Percentiles rank a stretch among this genome's conserved stretches.
These are phyloP conservation scores for Aureobasidium sp. DNA, from an alignment of 2,329 filamentous ascomycete genomes.

Conservation along the genomic window DNA sequence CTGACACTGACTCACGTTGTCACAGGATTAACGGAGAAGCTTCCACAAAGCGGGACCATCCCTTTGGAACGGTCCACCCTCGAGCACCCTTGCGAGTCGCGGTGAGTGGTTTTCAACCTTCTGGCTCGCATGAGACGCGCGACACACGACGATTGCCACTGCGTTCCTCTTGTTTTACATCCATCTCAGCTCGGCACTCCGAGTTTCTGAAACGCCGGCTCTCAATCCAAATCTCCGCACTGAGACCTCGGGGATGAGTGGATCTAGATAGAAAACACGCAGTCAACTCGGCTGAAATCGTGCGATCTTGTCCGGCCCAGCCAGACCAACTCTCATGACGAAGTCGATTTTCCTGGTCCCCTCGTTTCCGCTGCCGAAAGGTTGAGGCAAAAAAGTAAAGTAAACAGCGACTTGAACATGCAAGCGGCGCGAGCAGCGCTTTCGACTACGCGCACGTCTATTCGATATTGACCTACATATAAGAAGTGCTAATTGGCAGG, in stretches of 20 bases:
- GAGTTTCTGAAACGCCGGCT: conserved; percentile 8
- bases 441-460: conserved; percentile 3
- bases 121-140: conserved; percentile 1
- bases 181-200: conserved; percentile 6
- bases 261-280: background rate
- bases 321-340: background rate
- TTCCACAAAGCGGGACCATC: conserved; percentile 1
- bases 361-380: background rate
- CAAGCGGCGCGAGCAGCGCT: background rate
- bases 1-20: conserved; percentile 4
- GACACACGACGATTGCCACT: conserved; percentile 6
- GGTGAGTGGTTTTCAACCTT: background rate
- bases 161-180: conserved; percentile 5
- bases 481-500: conserved; percentile 1
- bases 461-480: conserved; percentile 6
- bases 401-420: background rate
- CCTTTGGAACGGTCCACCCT: background rate
- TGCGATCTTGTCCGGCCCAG: conserved; percentile 1
- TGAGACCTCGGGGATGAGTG: conserved; percentile 6
- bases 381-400: background rate
- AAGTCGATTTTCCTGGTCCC: background rate
- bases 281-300: conserved; percentile 8
- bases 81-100: conserved; percentile 2
- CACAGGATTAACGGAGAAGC: conserved; percentile 5
- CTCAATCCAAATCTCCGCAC: conserved; percentile 8